Evolutionary conservation across 148 eudicot species (phyloP).

Genomic region (Amaranthus hypochondriacus): DNA sequence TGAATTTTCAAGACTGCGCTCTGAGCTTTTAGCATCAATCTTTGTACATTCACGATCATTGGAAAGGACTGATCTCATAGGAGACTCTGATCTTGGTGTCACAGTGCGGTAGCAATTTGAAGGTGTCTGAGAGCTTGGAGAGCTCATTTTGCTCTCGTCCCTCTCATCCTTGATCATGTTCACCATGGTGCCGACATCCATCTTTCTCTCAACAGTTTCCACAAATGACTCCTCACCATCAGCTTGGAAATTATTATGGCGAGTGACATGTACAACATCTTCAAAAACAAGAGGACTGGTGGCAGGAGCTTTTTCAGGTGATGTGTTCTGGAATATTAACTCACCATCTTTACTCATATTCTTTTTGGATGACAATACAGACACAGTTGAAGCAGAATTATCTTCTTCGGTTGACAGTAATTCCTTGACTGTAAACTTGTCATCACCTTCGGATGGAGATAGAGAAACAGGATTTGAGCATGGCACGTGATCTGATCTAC

Average conservation of each 20-base stretch:
- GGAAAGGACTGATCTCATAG: conserved; percentile 27
- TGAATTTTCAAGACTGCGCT: conserved; percentile 24
- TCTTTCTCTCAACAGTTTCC: conserved; percentile 46
- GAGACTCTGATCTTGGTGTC: conserved; percentile 23
- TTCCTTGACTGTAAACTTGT: conserved; percentile 75
- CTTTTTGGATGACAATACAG: conserved; percentile 32
- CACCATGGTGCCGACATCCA: conserved; percentile 43
- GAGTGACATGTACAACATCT: conserved; percentile 57
- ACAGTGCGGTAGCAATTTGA: conserved; percentile 32
- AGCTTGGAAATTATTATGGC: conserved; percentile 46
- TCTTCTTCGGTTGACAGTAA: conserved; percentile 42
- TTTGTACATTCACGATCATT: conserved; percentile 27
- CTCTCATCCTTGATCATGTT: conserved; percentile 40
- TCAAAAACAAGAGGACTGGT: conserved; percentile 37
- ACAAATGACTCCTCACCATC: conserved; percentile 43
- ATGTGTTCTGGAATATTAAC: conserved; percentile 32
- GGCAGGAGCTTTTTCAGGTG: conserved; percentile 32
- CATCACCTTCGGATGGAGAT: conserved; percentile 47
- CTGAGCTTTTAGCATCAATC: conserved; percentile 23
- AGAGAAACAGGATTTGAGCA: conserved; percentile 35
- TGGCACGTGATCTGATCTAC: conserved; percentile 34
- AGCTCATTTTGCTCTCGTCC: conserved; percentile 33
- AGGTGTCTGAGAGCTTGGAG: conserved; percentile 31
- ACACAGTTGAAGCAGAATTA: conserved; percentile 23
- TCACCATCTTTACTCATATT: conserved; percentile 30